Base-by-base conservation (phyloP, 768 basidiomycete genomes). In the Exidia glandulosa region DNA sequence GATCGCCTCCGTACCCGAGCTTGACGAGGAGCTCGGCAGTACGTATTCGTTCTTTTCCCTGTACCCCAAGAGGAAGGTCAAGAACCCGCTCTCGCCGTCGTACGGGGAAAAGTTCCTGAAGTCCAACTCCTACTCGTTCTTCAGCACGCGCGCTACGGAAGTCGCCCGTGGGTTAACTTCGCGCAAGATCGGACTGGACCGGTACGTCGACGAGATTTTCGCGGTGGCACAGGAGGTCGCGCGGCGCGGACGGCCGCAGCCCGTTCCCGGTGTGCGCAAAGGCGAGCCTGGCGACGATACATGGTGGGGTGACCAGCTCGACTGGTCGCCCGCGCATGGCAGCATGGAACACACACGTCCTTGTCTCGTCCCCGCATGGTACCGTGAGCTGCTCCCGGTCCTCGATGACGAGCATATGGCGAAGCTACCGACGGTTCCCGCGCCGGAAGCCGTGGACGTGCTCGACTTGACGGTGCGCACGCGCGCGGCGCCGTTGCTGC, bases 391-490 rank as follows among this genome's bases (percentile, higher is more conserved):
- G 2, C 50, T 54, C 12, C 50, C 50, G 6, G 6, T 25, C 9
- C 4, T 10, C 9, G 25, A 66, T 69, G 27, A 29, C 27, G 50
- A 27, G 7, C 4, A 25, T 13, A 19, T 10, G 25, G 25, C 50
- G 9, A 6, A 12, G 10, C 41, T 23, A 1, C 23, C 19, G n/a
- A n/a, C n/a, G n/a, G n/a, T n/a, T n/a, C n/a, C n/a, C 19, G 59
- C 61, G 3, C 12, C 9, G 41, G 19, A 45, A 14, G 41, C 10
- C 84, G 1, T 92, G 87, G 25, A 81, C 84, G 2, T n/a, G 50
- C 79, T 96, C 31, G 92, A 97, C 67, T 74, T 98, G 63, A 93
- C 93, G 5, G 82, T 87, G 30, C 84, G 90, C 59, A 92, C 83
- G 64, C 84, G 88, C 30, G 77, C 91, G 47, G 83, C 94, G 0